These are phyloP conservation scores for Nemania sp. DNA, from an alignment of 2,329 filamentous ascomycete species.

Conservation along the genomic window DNA sequence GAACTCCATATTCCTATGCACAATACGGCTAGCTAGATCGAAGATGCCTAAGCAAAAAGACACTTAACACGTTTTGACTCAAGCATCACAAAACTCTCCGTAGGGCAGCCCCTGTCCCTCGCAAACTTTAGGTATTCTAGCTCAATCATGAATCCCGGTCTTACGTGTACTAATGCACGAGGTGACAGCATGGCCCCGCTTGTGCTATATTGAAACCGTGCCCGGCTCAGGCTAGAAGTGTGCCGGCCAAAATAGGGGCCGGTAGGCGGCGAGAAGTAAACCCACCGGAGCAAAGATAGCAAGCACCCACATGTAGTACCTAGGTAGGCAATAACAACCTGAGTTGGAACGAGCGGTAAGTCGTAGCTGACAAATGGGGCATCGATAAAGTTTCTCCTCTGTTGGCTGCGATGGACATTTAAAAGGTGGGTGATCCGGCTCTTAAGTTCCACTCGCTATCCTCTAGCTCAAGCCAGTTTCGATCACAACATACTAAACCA, in stretches of 20 bases:
- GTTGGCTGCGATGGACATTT: constrained; percentile 6
- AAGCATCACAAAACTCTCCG: not conserved
- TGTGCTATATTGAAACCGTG: not conserved
- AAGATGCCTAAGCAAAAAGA: not conserved
- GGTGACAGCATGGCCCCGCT: constrained; percentile 7
- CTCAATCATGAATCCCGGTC: not conserved
- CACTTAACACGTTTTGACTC: not conserved
- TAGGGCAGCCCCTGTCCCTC: not conserved
- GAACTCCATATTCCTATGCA: not conserved
- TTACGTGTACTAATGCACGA: not conserved
- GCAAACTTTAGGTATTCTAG: not conserved
- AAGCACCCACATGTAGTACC: not conserved
- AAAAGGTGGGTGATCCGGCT: constrained; percentile 16
- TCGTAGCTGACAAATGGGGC: constrained; percentile 29
- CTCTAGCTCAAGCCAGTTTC: constrained; percentile 4
- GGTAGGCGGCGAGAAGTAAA: not conserved
- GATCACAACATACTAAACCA: constrained; percentile 33
- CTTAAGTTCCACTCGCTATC: constrained; percentile 2
- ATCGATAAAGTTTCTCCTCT: not conserved
- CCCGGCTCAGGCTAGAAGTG: no score
- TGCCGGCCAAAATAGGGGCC: not conserved
- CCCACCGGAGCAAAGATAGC: not conserved
- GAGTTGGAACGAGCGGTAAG: not conserved
- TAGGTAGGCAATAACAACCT: not conserved
- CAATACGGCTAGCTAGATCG: not conserved